A percentile compares a stretch with the other conserved stretches of the same genome.
Evolutionary conservation across 768 basidiomycete species (phyloP).

Genomic region (Roridomyces roridus): DNA sequence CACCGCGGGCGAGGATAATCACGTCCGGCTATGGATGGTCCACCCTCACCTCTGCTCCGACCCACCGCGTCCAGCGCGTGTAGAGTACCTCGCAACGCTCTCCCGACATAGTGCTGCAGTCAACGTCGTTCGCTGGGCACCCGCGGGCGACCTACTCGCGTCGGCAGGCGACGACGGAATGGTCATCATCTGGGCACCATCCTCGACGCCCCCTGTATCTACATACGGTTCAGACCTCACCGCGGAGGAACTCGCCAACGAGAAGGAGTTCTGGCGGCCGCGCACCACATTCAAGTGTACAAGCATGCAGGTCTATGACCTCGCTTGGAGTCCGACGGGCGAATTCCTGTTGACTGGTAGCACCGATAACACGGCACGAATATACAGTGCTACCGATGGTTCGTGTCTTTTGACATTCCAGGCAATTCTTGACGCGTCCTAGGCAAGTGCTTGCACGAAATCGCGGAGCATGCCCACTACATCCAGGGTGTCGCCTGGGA

Average conservation of each 20-base stretch:
- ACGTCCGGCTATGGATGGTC: slow-evolving; percentile 95
- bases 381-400: slow-evolving; percentile 82
- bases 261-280: slow-evolving; percentile 96
- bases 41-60: slow-evolving; percentile 87
- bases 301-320: slow-evolving; percentile 95
- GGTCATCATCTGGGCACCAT: slow-evolving; percentile 95
- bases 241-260: slow-evolving; percentile 81
- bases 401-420: slow-evolving; percentile 23
- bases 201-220: slow-evolving; percentile 69
- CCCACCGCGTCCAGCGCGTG: slow-evolving; percentile 67
- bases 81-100: slow-evolving; percentile 95
- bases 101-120: slow-evolving; percentile 93
- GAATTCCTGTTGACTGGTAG: slow-evolving; percentile 96
- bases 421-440: slow-evolving; percentile 9
- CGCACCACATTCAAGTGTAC: slow-evolving; percentile 89
- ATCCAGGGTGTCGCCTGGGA: slow-evolving; percentile 99
- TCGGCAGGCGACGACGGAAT: slow-evolving; percentile 99
- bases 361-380: slow-evolving; percentile 92
- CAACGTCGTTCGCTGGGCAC: slow-evolving; percentile 95
- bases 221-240: slow-evolving; percentile 85
- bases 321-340: slow-evolving; percentile 96
- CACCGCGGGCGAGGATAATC: slow-evolving; percentile 95
- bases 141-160: slow-evolving; percentile 88
- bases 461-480: slow-evolving; percentile 94
- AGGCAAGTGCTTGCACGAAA: slow-evolving; percentile 90